phyloP scores from a whole-genome alignment of 1,284 basidiomycete species.

The Athelia sp. region DNA sequence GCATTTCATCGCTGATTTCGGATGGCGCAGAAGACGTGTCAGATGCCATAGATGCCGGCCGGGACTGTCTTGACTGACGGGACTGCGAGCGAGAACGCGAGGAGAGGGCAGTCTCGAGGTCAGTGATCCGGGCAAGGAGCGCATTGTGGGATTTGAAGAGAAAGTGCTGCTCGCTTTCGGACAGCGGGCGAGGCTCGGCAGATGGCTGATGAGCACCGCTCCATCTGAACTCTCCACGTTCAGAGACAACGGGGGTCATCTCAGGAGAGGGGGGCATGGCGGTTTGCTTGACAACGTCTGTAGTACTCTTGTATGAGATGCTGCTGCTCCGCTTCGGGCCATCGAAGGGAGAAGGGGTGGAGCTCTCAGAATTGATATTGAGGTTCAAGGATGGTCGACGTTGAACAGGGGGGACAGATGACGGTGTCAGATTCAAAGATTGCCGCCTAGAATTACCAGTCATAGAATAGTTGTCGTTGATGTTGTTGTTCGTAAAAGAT shows the following conservation, averaged over 20 bases:
- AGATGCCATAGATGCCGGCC: slow-evolving; percentile 50
- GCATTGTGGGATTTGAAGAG: slow-evolving; percentile 76
- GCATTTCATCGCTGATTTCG: slow-evolving; percentile 68
- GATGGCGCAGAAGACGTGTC: slow-evolving; percentile 34
- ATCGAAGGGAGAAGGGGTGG: slow-evolving; percentile 5
- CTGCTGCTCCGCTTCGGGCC: slow-evolving; percentile 46
- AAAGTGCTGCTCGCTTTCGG: slow-evolving; percentile 72
- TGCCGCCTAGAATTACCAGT: slow-evolving; percentile 7
- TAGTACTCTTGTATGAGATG: slow-evolving; percentile 65
- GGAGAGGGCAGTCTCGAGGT: slow-evolving; percentile 66
- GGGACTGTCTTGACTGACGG: slow-evolving; percentile 29
- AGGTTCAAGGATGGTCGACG: slow-evolving; percentile 5
- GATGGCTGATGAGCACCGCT: slow-evolving; percentile 29
- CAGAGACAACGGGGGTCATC: slow-evolving; percentile 56
- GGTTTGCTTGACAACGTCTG: slow-evolving; percentile 30
- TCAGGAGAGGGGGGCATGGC: slow-evolving; percentile 64
- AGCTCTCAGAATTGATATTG: slow-evolving; percentile 9
- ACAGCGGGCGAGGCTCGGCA: slow-evolving; percentile 42
- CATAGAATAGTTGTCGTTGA: slow-evolving; percentile 10
- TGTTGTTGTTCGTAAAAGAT: slow-evolving; percentile 11
- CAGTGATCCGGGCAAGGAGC: slow-evolving; percentile 72
- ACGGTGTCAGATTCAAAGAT: slow-evolving; percentile 2
- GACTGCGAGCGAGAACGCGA: slow-evolving; percentile 33
- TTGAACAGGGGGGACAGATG: slow-evolving; percentile 1
- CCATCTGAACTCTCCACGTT: slow-evolving; percentile 35